A percentile compares a stretch with the other conserved stretches of the same genome.
These are phyloP conservation scores for Acacia melanoxylon DNA, from an alignment of 306 rosid genomes.

Conservation along the genomic window DNA sequence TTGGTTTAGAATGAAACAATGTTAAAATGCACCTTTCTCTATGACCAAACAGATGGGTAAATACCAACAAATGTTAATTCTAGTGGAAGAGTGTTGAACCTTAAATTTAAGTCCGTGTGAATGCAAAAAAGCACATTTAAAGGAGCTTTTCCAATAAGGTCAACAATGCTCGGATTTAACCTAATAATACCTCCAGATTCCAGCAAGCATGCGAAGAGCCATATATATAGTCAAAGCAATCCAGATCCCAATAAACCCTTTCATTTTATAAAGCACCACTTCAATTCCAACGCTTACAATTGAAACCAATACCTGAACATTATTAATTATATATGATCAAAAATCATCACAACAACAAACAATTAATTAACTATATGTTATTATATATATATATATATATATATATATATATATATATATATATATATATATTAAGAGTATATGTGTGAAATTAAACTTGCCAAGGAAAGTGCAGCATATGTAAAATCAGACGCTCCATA, in stretches of 20 bases:
- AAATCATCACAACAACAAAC: neutral
- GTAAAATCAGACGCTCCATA: slow-evolving; percentile 97
- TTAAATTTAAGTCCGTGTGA: no score
- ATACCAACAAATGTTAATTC: no score
- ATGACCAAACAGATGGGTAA: no score
- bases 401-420: no score
- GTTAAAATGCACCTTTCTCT: no score
- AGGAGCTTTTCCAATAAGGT: no score
- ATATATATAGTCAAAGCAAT: slow-evolving; percentile 5
- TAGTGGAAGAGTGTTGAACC: no score
- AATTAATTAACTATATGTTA: neutral
- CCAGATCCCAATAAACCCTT: neutral
- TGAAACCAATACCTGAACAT: neutral
- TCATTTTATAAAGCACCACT: neutral
- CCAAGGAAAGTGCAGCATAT: slow-evolving; percentile 88
- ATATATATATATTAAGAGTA: no score
- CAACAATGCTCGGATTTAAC: no score
- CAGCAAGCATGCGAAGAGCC: slow-evolving; percentile 15
- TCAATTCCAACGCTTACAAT: neutral
- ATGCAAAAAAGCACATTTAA: no score
- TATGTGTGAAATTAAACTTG: slow-evolving; percentile 23
- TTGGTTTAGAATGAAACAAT: no score
- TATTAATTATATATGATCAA: neutral
- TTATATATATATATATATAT: no score
- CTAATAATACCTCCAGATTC: neutral